These are phyloP conservation scores for Leccinum variabile DNA, from an alignment of 1,284 basidiomycete species.

Conservation along the genomic window DNA sequence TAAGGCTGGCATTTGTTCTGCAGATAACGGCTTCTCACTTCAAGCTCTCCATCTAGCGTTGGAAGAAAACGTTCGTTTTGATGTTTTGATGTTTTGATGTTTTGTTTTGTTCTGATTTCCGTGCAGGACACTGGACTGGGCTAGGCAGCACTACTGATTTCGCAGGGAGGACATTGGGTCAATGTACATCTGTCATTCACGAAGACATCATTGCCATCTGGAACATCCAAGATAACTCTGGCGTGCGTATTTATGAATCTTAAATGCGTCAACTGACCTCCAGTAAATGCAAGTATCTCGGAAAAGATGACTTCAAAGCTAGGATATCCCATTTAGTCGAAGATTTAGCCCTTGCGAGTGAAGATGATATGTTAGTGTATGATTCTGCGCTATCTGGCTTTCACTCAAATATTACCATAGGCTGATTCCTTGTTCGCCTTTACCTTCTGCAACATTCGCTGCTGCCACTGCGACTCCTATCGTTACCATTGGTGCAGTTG, in stretches of 20 bases:
- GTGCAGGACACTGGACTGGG: slow-evolving; percentile 5
- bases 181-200: slow-evolving; percentile 6
- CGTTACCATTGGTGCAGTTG: slow-evolving; percentile 1
- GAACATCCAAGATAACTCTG: slow-evolving; percentile 6
- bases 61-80: not conserved
- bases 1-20: not conserved
- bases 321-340: slow-evolving; percentile 10
- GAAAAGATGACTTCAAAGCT: slow-evolving; percentile 9
- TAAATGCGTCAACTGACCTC: not conserved
- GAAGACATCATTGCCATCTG: slow-evolving; percentile 8
- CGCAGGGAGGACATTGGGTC: not conserved
- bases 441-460: not conserved
- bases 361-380: slow-evolving; percentile 1
- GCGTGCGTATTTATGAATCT: not conserved
- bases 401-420: not conserved
- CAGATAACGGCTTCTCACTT: not conserved
- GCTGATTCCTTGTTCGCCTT: not conserved
- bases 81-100: not conserved
- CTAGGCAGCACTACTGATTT: slow-evolving; percentile 2
- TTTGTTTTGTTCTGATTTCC: not conserved
- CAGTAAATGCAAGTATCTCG: slow-evolving; percentile 3
- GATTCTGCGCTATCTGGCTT: not conserved
- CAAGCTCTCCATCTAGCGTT: not conserved
- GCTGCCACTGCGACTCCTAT: slow-evolving; percentile 7
- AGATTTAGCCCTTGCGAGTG: not conserved